Conservation (phyloP, 176 grass and related monocot species). For the Carex pumila region DNA sequence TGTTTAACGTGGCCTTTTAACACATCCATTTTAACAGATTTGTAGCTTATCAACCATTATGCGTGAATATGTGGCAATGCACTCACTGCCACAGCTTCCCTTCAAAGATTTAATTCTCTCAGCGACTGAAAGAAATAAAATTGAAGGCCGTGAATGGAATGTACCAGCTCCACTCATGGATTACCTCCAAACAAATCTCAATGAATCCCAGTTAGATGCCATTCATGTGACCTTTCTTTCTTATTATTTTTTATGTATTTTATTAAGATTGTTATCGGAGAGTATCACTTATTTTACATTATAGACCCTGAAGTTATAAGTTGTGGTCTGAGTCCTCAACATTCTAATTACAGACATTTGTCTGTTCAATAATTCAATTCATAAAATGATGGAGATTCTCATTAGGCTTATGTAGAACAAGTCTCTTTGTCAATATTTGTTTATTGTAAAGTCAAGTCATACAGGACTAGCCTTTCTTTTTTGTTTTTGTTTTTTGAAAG, state of each 20-base stretch:
- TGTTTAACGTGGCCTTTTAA: slow-evolving; percentile 8
- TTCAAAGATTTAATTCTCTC: slow-evolving; percentile 94
- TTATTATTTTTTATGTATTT: slow-evolving; percentile 12
- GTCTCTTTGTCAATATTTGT: background rate
- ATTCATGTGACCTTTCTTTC: slow-evolving; percentile 59
- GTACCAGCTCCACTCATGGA: slow-evolving; percentile 80
- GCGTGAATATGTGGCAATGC: slow-evolving; percentile 68
- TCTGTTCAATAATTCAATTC: background rate
- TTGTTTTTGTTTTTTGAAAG: background rate
- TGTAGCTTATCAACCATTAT: slow-evolving; percentile 97
- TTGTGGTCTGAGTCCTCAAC: background rate
- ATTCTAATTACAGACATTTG: background rate
- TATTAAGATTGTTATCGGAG: background rate
- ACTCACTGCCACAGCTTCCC: slow-evolving; percentile 73
- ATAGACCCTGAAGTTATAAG: background rate
- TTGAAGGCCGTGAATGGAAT: slow-evolving; percentile 70
- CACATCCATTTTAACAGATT: slow-evolving; percentile 42
- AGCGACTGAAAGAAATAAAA: slow-evolving; percentile 50
- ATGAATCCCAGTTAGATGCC: slow-evolving; percentile 82
- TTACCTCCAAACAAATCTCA: slow-evolving; percentile 73
- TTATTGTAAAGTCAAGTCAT: background rate
- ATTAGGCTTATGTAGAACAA: background rate
- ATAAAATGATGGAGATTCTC: background rate
- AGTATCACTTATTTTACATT: background rate
- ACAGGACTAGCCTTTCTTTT: background rate